Evolutionary conservation across 495 filamentous ascomycete species (phyloP), one percentile per base, ranked within the genome.

Genomic region (Xanthoparmelia taractica): DNA sequence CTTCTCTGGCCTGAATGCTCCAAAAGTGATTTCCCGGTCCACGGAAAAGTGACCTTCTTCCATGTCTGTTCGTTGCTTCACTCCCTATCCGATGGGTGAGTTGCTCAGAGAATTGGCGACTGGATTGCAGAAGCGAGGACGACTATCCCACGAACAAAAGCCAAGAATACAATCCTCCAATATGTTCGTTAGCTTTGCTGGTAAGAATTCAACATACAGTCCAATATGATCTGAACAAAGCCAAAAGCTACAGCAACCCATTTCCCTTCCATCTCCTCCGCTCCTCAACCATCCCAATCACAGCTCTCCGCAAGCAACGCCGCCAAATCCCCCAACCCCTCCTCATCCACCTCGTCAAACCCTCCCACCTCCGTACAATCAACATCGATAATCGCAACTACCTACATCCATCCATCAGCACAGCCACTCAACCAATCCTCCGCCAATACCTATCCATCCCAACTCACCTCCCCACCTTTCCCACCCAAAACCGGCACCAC

Each of bases 381-480:
- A 27, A 96, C 76, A 70, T 97, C 92, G 59, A 97, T 91, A 70
- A 97, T 90, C 12, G 84, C 92, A 29, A 94, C 87, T n/a, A 91
- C 80, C 83, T 87, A 67, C 47, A 59, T 47, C 63, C 70, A 17
- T 57, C 68, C 67, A 23, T 65, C 63, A 18, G 65, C 70, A 43
- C n/a, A n/a, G n/a, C 29, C 8, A 7, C 27, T 31, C 34, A 47
- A 37, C 57, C 38, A 56, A 41, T 60, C 45, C 1, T 20, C 41
- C 41, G 20, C 12, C n/a, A n/a, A n/a, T n/a, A 36, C 27, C 58
- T 8, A 31, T 18, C 15, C 63, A 41, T 15, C 60, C 50, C 58
- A 36, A 77, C 77, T 67, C 63, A 85, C 85, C 79, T 84, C 82
- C 57, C 75, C 82, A 8, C 71, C 70, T 25, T 31, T 17, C 4